Conservation (phyloP, 495 filamentous ascomycete genomes). For the Penicillium diatomitis region DNA sequence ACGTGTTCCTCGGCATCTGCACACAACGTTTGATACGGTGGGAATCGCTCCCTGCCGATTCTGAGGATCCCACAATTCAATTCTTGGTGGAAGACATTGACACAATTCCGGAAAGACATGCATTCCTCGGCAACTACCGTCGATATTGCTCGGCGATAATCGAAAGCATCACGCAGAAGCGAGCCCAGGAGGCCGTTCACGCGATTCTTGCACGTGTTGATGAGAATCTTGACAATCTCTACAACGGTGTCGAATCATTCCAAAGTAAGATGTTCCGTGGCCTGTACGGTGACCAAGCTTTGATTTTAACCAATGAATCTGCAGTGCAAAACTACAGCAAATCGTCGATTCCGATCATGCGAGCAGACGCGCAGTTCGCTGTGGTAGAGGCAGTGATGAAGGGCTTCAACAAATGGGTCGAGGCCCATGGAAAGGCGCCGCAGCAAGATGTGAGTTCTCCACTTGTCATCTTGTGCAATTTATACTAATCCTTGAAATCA, state of each 20-base stretch:
- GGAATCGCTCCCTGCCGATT: constrained; percentile 73
- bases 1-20: constrained; percentile 68
- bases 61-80: constrained; percentile 65
- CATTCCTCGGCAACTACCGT: constrained; percentile 94
- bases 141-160: constrained; percentile 81
- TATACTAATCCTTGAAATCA: constrained; percentile 19
- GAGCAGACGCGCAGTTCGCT: constrained; percentile 79
- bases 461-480: neutral
- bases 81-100: constrained; percentile 90
- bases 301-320: constrained; percentile 19
- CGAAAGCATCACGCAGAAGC: constrained; percentile 69
- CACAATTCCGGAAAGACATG: constrained; percentile 86
- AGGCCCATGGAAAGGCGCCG: constrained; percentile 40
- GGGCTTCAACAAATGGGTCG: constrained; percentile 77
- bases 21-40: constrained; percentile 71
- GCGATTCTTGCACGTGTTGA: constrained; percentile 77
- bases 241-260: constrained; percentile 60
- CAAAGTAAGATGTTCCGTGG: constrained; percentile 40
- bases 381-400: constrained; percentile 88
- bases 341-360: constrained; percentile 63
- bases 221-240: constrained; percentile 61
- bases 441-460: constrained; percentile 41
- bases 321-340: constrained; percentile 69
- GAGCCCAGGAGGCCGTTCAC: constrained; percentile 73
- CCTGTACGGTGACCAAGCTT: neutral